phyloP scores from a whole-genome alignment of 2,329 filamentous ascomycete genomes.

The Pseudocercospora crystallina region DNA sequence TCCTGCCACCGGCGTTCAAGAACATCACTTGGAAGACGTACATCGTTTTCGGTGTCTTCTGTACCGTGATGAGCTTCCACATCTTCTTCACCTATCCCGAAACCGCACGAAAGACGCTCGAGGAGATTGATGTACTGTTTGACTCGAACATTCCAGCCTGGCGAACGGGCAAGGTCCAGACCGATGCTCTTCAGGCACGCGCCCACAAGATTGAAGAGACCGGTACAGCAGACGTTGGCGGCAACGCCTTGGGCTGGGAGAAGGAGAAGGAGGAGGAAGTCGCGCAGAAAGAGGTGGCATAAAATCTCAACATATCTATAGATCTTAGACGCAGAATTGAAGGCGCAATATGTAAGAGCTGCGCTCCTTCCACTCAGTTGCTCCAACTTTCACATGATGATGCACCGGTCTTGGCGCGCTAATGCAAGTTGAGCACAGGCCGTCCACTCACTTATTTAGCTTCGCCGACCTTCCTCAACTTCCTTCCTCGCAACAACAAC shows the following conservation, averaged over 20 bases:
- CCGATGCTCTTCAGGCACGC: slow-evolving; percentile 11
- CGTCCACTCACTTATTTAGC: no score
- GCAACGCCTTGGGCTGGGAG: background rate
- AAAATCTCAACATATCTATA: background rate
- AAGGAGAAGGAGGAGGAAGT: slow-evolving; percentile 9
- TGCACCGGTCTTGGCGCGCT: no score
- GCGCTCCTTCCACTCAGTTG: no score
- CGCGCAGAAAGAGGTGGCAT: slow-evolving; percentile 9
- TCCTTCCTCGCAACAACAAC: no score
- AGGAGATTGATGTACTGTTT: slow-evolving; percentile 41
- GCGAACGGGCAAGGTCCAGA: slow-evolving; percentile 29
- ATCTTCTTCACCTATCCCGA: slow-evolving; percentile 43
- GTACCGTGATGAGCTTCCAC: slow-evolving; percentile 56
- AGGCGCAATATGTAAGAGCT: no score
- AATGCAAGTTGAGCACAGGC: no score
- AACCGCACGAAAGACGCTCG: slow-evolving; percentile 38
- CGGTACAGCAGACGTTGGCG: background rate
- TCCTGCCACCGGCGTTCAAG: slow-evolving; percentile 57
- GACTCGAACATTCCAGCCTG: slow-evolving; percentile 29
- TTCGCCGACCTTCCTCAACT: no score
- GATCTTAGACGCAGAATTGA: no score
- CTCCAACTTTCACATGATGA: no score
- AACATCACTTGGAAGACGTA: slow-evolving; percentile 61
- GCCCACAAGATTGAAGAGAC: slow-evolving; percentile 17
- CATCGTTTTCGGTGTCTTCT: slow-evolving; percentile 69